These are phyloP conservation scores for Phylloporus arenicola DNA, from an alignment of 768 basidiomycete species.

Conservation along the genomic window DNA sequence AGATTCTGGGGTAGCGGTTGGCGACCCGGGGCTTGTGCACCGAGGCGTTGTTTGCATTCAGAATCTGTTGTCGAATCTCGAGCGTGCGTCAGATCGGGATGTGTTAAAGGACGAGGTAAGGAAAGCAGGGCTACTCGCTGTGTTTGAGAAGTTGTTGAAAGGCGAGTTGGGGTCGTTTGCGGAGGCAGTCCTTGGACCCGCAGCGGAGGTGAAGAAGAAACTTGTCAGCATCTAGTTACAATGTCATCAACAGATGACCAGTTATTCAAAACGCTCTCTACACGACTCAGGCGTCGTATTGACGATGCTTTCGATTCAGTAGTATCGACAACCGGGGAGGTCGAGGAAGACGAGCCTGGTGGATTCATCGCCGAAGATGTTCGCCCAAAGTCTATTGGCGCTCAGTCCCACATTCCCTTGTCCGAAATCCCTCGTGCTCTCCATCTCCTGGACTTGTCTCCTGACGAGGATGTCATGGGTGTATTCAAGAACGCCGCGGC, in stretches of 20 bases:
- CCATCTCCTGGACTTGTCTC: constrained; percentile 54
- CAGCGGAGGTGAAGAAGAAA: constrained; percentile 47
- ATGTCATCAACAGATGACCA: constrained; percentile 21
- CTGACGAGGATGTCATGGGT: constrained; percentile 66
- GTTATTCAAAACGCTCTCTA: constrained; percentile 40
- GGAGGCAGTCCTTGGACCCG: constrained; percentile 41
- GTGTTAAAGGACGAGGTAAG: constrained; percentile 48
- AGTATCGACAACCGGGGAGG: constrained; percentile 21
- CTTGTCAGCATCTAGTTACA: constrained; percentile 20
- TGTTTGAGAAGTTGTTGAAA: constrained; percentile 48
- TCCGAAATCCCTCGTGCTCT: constrained; percentile 58
- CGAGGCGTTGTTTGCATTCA: constrained; percentile 71
- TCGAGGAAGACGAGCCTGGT: constrained; percentile 28
- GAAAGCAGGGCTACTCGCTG: constrained; percentile 47
- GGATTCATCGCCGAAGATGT: constrained; percentile 29
- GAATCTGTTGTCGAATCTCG: constrained; percentile 52
- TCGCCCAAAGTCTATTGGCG: constrained; percentile 4
- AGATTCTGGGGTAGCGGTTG: constrained; percentile 24
- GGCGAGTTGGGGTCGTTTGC: constrained; percentile 31
- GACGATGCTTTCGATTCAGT: constrained; percentile 47
- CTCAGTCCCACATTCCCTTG: constrained; percentile 41
- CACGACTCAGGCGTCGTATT: constrained; percentile 39
- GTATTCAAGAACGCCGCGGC: constrained; percentile 73
- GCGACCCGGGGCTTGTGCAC: constrained; percentile 63
- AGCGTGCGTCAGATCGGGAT: constrained; percentile 35